Evolutionary conservation across 495 filamentous ascomycete species (phyloP), one percentile per base, ranked within the genome.

Genomic region (Penicillium steckii): DNA sequence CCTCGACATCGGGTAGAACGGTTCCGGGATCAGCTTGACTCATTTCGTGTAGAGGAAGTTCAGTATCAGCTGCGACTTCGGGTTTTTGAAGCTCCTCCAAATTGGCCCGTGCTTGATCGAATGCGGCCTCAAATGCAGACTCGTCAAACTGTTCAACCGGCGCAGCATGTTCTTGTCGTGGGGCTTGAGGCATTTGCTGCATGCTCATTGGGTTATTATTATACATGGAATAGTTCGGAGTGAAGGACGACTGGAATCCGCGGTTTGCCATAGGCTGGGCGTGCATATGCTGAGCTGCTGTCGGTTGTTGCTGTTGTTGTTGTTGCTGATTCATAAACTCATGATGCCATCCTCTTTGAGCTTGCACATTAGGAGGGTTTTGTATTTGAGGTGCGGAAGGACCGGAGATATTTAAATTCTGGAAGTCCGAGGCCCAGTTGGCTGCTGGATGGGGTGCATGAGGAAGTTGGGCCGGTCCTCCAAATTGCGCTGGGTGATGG

Each of bases 71-170:
- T 4, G 45, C 26, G 15, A 57, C 8, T 18, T 59, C 58, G 21
- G 46, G 13, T n/a, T 40, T 53, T 37, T 73, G 70, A 15, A 60
- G 56, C 26, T 70, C 56, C 23, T 70, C 66, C 61, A 75, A 61
- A 44, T 74, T 69, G 7, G 66, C 68, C 50, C 63, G 66, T 19
- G 71, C 75, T 44, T 75, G 71, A 43, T 80, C 80, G 60, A 87
- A 87, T 4, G 84, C 85, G 30, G 71, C 72, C 52, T 82, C 83
- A 59, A 88, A 88, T 0, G 85, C 84, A 21, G 77, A 78, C 51
- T 85, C 82, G 54, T 87, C 81, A 57, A 81, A 83, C 5, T 62
- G 46, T 15, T 71, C 70, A 13, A 57, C 48, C 1, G 60, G 47
- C 13, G 57, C 54, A 40, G 42, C 37, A 30, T 67, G 57, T 21